Conservation (phyloP, 2,329 filamentous ascomycete species). For the Boeremia lycopersici region DNA sequence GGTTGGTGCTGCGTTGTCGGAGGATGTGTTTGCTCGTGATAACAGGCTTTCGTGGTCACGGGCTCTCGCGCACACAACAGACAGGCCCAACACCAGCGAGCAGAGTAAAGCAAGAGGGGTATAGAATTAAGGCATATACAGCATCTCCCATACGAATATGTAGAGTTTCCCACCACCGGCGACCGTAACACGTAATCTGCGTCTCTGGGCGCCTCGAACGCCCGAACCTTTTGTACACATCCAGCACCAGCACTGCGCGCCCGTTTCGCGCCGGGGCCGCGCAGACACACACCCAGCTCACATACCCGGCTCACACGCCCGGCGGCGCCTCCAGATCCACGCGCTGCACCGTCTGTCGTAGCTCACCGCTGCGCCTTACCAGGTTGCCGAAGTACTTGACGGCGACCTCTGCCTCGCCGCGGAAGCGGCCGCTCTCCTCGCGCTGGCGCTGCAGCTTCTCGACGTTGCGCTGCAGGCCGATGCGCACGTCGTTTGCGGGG, state of each 20-base stretch:
- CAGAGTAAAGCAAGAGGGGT: slow-evolving; percentile 36
- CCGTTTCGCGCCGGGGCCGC: too few species aligned
- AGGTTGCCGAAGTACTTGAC: slow-evolving; percentile 90
- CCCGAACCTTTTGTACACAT: slow-evolving; percentile 6
- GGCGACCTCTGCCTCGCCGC: slow-evolving; percentile 83
- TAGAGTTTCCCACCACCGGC: background rate
- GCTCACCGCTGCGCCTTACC: slow-evolving; percentile 65
- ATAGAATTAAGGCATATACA: slow-evolving; percentile 42
- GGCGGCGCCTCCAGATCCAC: slow-evolving; percentile 57
- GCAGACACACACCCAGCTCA: too few species aligned
- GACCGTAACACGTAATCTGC: slow-evolving; percentile 2
- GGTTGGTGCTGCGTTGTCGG: too few species aligned
- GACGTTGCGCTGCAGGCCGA: slow-evolving; percentile 80
- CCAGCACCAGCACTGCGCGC: too few species aligned
- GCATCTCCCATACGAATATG: background rate
- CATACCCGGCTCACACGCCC: too few species aligned
- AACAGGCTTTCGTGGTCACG: too few species aligned
- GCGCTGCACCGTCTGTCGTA: slow-evolving; percentile 55
- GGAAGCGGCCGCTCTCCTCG: slow-evolving; percentile 82
- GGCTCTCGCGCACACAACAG: too few species aligned
- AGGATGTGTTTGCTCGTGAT: too few species aligned
- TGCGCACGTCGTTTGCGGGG: slow-evolving; percentile 84
- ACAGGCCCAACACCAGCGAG: background rate
- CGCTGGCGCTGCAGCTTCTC: slow-evolving; percentile 80
- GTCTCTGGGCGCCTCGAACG: background rate